phyloP scores from a whole-genome alignment of 139 green algal genomes.

The Klebsormidium nitens region DNA sequence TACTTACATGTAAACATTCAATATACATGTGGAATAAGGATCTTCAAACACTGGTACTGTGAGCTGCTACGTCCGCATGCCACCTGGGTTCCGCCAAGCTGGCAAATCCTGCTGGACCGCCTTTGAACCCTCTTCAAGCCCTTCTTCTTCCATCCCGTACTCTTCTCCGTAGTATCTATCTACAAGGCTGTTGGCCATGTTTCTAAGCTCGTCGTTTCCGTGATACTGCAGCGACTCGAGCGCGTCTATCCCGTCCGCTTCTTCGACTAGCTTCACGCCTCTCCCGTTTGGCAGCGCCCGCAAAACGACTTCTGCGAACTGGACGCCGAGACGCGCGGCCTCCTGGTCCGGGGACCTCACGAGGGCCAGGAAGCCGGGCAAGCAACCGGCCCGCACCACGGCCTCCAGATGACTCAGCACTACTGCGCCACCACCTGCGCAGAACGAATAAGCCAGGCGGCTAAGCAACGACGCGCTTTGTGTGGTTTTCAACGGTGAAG shows the following conservation, averaged over 20 bases:
- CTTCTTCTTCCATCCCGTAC: slow-evolving; percentile 40
- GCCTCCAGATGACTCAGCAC: slow-evolving; percentile 7
- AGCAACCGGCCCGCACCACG: slow-evolving; percentile 17
- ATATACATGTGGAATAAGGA: no score
- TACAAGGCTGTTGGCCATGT: slow-evolving; percentile 29
- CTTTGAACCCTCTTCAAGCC: not conserved
- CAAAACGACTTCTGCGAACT: slow-evolving; percentile 38
- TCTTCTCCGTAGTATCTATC: slow-evolving; percentile 43
- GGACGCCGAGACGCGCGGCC: slow-evolving; percentile 20
- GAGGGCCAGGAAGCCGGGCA: slow-evolving; percentile 27
- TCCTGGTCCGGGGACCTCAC: slow-evolving; percentile 31
- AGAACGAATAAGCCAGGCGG: no score
- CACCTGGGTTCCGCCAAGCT: no score
- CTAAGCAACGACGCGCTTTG: no score
- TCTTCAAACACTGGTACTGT: no score
- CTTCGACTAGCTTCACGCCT: slow-evolving; percentile 30
- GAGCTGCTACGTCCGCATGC: no score
- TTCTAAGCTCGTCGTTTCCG: slow-evolving; percentile 34
- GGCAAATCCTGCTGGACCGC: not conserved
- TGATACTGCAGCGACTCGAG: slow-evolving; percentile 38
- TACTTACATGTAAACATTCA: no score
- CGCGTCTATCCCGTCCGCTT: slow-evolving; percentile 39
- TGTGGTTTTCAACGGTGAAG: no score
- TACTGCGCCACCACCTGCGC: no score
- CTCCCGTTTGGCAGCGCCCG: slow-evolving; percentile 12